Evolutionary conservation across 2,329 filamentous ascomycete species (phyloP).

Genomic region (Colletotrichum cuscutae): DNA sequence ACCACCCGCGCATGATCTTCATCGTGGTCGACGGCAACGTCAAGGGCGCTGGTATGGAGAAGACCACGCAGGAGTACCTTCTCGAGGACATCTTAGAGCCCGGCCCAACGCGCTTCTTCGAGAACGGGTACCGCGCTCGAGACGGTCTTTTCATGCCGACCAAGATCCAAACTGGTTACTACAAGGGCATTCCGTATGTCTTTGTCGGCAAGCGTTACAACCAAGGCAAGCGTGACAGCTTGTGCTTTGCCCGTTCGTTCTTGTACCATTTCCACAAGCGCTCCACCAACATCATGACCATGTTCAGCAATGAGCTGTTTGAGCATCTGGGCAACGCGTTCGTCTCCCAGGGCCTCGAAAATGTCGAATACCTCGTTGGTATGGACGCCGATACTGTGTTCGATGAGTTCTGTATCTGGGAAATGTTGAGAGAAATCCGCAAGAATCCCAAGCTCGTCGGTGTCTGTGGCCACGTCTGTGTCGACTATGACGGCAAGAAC

Average conservation of each 20-base stretch:
- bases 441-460: constrained; percentile 55
- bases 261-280: constrained; percentile 59
- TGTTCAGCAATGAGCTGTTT: constrained; percentile 58
- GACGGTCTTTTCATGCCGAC: constrained; percentile 59
- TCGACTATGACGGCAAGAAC: constrained; percentile 53
- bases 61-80: constrained; percentile 59
- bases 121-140: constrained; percentile 56
- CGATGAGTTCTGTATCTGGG: constrained; percentile 54
- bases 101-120: constrained; percentile 46
- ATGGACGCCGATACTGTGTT: constrained; percentile 62
- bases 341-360: constrained; percentile 49
- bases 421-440: constrained; percentile 56
- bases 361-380: constrained; percentile 54
- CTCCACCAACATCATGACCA: constrained; percentile 52
- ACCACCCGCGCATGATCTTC: constrained; percentile 55
- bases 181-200: constrained; percentile 57
- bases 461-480: constrained; percentile 59
- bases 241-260: constrained; percentile 60
- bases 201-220: constrained; percentile 61
- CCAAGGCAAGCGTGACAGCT: constrained; percentile 60
- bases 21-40: constrained; percentile 60
- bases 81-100: constrained; percentile 56
- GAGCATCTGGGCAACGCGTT: constrained; percentile 51
- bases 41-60: constrained; percentile 56
- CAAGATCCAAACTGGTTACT: constrained; percentile 53